Evolutionary conservation across 2,329 filamentous ascomycete species (phyloP), one percentile per base, ranked within the genome.

Genomic region (Fusarium tricinctum): DNA sequence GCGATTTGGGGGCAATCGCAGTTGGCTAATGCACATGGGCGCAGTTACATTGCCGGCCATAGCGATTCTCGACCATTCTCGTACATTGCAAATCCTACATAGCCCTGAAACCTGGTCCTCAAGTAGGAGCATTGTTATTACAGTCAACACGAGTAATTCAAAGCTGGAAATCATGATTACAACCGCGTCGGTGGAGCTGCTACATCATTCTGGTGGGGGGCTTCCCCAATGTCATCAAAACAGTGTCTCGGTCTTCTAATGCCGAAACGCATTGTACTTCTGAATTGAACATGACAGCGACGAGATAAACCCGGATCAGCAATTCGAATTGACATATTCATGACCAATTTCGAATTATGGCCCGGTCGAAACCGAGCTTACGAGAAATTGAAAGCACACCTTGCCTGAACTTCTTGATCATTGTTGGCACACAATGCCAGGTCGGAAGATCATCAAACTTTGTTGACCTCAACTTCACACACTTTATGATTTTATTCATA

Each of bases 211-310:
- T 63, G 55, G 67, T 50, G 63, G 64, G 46, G 51, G 44, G 17
- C 22, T 22, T 46, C 19, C 54, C 48, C 42, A 50, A 49, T 46
- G 33, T 35, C 42, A 44, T 44, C 28, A 45, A 51, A 50, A 38
- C 14, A 67, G 46, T 57, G 51, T 63, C 30, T 69, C 69, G 69
- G 69, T 50, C 54, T 70, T 70, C 44, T 46, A 72, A 68, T 56
- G 47, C 69, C 69, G 69, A 55, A 51, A 44, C 40, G 42, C 47
- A 53, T 35, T 38, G 42, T 32, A 32, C 12, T 15, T 33, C 30
- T 33, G 15, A 20, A 50, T 44, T 66, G 47, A 56, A 60, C 44
- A 70, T 68, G 61, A 33, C 20, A 52, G 48, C 49, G 42, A 59
- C 60, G 52, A 69, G 45, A 44, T 43, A 51, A 50, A 55, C 46